Evolutionary conservation across 192 early-diverging fungal species (phyloP).

Genomic region (Globomyces pollinis-pini): DNA sequence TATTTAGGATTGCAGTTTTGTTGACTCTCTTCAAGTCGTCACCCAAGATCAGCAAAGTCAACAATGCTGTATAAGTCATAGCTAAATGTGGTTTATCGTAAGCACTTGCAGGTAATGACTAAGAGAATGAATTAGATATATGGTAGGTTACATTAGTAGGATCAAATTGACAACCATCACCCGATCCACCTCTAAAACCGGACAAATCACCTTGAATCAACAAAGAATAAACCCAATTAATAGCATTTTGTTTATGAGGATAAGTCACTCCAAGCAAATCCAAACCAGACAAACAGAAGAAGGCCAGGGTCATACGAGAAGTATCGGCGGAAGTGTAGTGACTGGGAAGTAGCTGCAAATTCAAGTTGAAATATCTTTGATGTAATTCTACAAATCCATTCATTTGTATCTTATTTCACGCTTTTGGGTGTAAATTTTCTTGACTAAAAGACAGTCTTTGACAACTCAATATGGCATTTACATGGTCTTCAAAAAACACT

Average conservation of each 20-base stretch:
- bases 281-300: slow-evolving; percentile 74
- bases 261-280: slow-evolving; percentile 67
- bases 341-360: slow-evolving; percentile 5
- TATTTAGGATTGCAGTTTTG: slow-evolving; percentile 49
- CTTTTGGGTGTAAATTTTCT: background rate
- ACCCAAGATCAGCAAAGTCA: slow-evolving; percentile 69
- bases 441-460: background rate
- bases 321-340: slow-evolving; percentile 12
- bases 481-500: slow-evolving; percentile 34
- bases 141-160: too few species aligned
- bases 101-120: slow-evolving; percentile 1
- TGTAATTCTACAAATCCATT: background rate
- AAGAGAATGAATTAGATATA: too few species aligned
- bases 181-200: slow-evolving; percentile 68
- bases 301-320: slow-evolving; percentile 73
- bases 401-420: background rate
- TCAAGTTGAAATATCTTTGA: slow-evolving; percentile 12
- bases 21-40: slow-evolving; percentile 86
- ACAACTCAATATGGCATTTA: slow-evolving; percentile 32
- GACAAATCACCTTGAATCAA: slow-evolving; percentile 51
- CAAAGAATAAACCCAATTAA: slow-evolving; percentile 97
- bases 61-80: slow-evolving; percentile 87
- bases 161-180: too few species aligned
- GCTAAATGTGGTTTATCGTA: slow-evolving; percentile 30
- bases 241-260: slow-evolving; percentile 52